Evolutionary conservation across 140 eudicot genomes (phyloP), one percentile per base, ranked within the genome.

Genomic region (Stevia rebaudiana): DNA sequence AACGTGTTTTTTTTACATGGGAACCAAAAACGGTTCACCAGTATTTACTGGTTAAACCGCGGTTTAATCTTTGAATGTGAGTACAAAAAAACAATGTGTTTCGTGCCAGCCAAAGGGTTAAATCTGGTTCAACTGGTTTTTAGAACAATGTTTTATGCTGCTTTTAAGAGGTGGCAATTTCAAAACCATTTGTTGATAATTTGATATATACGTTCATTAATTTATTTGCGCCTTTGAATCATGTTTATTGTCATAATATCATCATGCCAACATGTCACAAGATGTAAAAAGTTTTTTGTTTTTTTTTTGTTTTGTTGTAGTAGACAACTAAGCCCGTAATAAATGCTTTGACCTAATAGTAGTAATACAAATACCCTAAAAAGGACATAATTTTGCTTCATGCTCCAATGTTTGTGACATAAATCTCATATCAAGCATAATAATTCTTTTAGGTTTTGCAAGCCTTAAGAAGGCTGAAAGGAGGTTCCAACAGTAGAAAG

Each of bases 401-500:
- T 13, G 23, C 33, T 42, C 36, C 66, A 18, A 43, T 3, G 11
- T 67, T 16, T 7, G 41, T 43, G 44, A n/a, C 62, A 35, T 17
- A 43, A 40, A 62, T 71, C 57, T 71, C 76, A 62, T 25, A 52
- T 63, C 39, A 59, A 40, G 25, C 59, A 18, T 36, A 56, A 53
- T 48, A 31, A 15, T 23, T 44, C 44, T 68, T 22, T 16, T 74
- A 91, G 98, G 95, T 91, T 21, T 61, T 91, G 77, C 95, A 60
- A 71, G 98, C 85, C 72, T 74, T 91, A 80, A 85, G 90, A 83
- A 84, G 98, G 79, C 78, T 91, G 76, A 91, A 87, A 73, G 98
- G 98, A 53, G 68, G 69, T 71, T 82, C 98, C 17, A 73, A 53
- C 67, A 76, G 72, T 81, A 91, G 79, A 77, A 91, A 83, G 79